Evolutionary conservation across 176 grass and related monocot species (phyloP).

Genomic region (Triticum dicoccoides): DNA sequence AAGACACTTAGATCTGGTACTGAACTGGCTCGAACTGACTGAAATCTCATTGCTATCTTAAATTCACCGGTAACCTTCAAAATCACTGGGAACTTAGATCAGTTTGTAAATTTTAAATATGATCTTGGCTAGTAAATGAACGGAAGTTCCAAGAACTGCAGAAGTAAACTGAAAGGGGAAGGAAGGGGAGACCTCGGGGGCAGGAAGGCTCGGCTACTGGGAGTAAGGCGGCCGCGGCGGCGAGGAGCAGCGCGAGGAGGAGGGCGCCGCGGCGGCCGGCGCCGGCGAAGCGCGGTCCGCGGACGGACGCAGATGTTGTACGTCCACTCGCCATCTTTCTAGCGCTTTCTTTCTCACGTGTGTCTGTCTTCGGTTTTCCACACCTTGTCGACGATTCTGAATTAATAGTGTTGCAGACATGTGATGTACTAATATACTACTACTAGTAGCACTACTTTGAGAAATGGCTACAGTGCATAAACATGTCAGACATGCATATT

Average conservation of each 20-base stretch:
- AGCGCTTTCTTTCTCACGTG: background rate
- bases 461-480: too few relatives aligned
- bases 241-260: background rate
- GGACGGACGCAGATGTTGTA: background rate
- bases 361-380: background rate
- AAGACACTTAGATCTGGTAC: background rate
- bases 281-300: background rate
- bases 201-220: conserved; percentile 26
- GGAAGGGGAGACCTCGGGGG: conserved; percentile 24
- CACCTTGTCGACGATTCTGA: background rate
- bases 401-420: background rate
- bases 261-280: background rate
- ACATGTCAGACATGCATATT: too few relatives aligned
- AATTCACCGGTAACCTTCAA: background rate
- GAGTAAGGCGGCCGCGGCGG: background rate
- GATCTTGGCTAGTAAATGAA: background rate
- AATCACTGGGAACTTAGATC: background rate
- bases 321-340: background rate
- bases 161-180: background rate
- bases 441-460: too few relatives aligned
- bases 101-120: background rate
- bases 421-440: too few relatives aligned
- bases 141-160: background rate
- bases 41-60: background rate
- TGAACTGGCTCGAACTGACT: background rate